phyloP scores from a whole-genome alignment of 768 basidiomycete species.

The Cystofilobasidium capitatum region DNA sequence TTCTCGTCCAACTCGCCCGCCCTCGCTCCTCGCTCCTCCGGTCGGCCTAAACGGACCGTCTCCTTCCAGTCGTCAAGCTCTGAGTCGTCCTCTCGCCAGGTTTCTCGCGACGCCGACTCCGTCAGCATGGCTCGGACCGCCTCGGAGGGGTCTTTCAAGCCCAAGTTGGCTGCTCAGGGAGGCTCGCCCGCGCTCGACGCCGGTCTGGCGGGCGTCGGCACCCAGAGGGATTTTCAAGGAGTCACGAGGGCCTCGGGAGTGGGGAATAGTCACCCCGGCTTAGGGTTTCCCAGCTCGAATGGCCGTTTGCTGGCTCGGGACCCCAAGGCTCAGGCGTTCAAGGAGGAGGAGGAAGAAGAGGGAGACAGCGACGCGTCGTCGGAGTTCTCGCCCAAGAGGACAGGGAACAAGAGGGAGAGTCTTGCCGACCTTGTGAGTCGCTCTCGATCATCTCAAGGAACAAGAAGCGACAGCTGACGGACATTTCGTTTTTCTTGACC shows the following conservation, averaged over 20 bases:
- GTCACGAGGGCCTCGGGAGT: no score
- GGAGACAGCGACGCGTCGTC: slow-evolving; percentile 5
- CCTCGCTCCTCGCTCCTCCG: neutral
- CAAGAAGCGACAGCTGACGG: neutral
- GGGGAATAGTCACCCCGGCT: neutral
- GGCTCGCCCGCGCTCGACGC: neutral
- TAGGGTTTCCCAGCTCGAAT: neutral
- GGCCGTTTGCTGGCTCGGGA: neutral
- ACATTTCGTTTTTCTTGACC: no score
- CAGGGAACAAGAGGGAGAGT: neutral
- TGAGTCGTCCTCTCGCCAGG: neutral
- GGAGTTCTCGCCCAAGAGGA: neutral
- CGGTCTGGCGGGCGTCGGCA: no score
- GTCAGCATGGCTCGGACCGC: neutral
- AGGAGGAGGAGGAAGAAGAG: slow-evolving; percentile 15
- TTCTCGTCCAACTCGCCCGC: neutral
- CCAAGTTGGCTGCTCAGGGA: neutral
- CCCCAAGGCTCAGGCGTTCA: neutral
- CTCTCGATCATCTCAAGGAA: neutral
- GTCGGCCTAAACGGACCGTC: neutral
- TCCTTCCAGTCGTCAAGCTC: neutral
- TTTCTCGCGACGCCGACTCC: neutral
- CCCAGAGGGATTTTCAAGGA: no score
- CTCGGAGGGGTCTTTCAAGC: neutral
- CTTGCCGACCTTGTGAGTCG: slow-evolving; percentile 14